phyloP scores from a whole-genome alignment of 2,329 filamentous ascomycete genomes.

The Microcyclosporella mali region DNA sequence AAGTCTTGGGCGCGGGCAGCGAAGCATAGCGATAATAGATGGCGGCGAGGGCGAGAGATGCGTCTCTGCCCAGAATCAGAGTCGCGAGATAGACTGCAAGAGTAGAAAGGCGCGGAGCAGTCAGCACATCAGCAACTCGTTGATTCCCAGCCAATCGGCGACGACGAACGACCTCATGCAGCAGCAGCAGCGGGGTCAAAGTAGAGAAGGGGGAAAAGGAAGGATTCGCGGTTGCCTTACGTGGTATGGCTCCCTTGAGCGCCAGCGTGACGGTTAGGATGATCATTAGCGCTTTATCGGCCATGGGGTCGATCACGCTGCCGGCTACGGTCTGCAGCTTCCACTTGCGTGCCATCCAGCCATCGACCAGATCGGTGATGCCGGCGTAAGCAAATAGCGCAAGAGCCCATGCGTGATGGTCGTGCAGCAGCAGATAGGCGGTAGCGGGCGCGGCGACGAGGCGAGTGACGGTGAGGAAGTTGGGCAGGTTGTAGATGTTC shows the following conservation, averaged over 20 bases:
- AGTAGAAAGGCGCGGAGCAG: constrained; percentile 5
- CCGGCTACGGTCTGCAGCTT: constrained; percentile 89
- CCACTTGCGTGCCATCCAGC: constrained; percentile 85
- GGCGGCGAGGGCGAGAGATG: constrained; percentile 73
- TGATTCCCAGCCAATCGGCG: too few relatives aligned
- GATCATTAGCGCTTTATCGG: constrained; percentile 94
- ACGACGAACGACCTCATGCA: too few relatives aligned
- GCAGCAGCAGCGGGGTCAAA: not conserved
- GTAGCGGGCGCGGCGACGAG: constrained; percentile 76
- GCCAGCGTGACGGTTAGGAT: constrained; percentile 80
- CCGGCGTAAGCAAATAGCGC: constrained; percentile 88
- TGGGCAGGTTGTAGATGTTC: constrained; percentile 96
- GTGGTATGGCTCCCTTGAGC: constrained; percentile 71
- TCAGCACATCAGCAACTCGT: constrained; percentile 4
- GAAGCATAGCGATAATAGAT: constrained; percentile 96
- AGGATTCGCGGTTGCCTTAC: constrained; percentile 43
- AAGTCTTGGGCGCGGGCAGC: constrained; percentile 86
- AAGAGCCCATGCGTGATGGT: constrained; percentile 71
- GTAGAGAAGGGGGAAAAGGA: constrained; percentile 5
- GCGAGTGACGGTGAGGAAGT: constrained; percentile 81
- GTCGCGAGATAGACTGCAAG: constrained; percentile 69
- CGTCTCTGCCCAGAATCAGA: constrained; percentile 86
- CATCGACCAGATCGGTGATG: constrained; percentile 85
- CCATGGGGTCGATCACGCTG: constrained; percentile 92
- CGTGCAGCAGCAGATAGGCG: constrained; percentile 81